Conservation (phyloP, 176 grass and related monocot genomes). For the Urochloa ruziziensis region DNA sequence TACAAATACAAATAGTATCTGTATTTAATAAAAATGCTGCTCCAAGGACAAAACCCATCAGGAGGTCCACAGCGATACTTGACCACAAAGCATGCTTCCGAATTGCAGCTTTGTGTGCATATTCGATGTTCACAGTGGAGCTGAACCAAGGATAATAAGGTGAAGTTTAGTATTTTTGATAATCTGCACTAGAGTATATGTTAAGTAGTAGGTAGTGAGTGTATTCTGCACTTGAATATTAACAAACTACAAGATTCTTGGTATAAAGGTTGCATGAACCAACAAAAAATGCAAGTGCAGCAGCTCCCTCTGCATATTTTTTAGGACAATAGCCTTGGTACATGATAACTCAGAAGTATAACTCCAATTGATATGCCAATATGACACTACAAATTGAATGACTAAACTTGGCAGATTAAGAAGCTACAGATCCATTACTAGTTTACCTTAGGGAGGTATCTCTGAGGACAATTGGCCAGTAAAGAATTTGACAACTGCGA, state of each 20-base stretch:
- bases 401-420: not conserved
- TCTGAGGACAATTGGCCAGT: conserved; percentile 90
- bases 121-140: conserved; percentile 59
- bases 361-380: conserved; percentile 1
- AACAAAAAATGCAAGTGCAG: not conserved
- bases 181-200: not conserved
- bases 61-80: conserved; percentile 65
- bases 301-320: not conserved
- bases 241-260: not conserved
- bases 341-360: conserved; percentile 2
- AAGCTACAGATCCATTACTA: not conserved
- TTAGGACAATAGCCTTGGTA: too few relatives aligned
- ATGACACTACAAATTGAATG: not conserved
- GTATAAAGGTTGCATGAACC: conserved; percentile 14
- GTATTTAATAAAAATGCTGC: conserved; percentile 47
- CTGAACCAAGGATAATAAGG: conserved; percentile 28
- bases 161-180: conserved; percentile 3
- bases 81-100: conserved; percentile 70
- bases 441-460: conserved; percentile 60
- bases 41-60: conserved; percentile 74
- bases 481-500: conserved; percentile 83
- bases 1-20: conserved; percentile 63
- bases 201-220: conserved; percentile 9
- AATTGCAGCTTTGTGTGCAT: conserved; percentile 65
- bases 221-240: conserved; percentile 23